Conservation (phyloP, 176 grass and related monocot genomes). For the Oryza nivara region DNA sequence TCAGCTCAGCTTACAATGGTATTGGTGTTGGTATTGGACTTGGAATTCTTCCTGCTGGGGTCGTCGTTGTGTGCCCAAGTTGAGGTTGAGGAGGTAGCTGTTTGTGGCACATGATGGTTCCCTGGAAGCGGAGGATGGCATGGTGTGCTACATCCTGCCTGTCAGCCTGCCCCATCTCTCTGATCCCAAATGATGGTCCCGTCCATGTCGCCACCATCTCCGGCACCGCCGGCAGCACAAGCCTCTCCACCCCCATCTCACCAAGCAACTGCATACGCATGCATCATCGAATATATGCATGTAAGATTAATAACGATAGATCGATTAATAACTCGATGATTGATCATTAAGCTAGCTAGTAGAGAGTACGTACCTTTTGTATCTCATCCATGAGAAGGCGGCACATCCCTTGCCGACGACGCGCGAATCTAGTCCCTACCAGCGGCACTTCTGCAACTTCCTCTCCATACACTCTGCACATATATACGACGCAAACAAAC, state of each 20-base stretch:
- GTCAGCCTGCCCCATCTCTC: conserved; percentile 32
- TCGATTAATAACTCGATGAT: too few relatives aligned
- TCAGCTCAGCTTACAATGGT: too few relatives aligned
- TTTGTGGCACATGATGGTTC: conserved; percentile 61
- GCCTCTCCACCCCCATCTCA: conserved; percentile 34
- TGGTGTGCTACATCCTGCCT: conserved; percentile 24
- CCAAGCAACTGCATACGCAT: conserved; percentile 39
- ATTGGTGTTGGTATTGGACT: too few relatives aligned
- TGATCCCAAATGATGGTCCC: not conserved
- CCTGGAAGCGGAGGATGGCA: conserved; percentile 55
- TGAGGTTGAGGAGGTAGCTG: too few relatives aligned
- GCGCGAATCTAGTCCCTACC: conserved; percentile 49
- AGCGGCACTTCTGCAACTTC: conserved; percentile 68
- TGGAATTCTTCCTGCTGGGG: too few relatives aligned
- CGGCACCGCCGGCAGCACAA: conserved; percentile 52
- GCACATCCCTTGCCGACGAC: conserved; percentile 58
- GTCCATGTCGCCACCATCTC: conserved; percentile 55
- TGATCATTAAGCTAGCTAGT: too few relatives aligned
- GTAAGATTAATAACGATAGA: too few relatives aligned
- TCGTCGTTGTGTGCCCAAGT: too few relatives aligned
- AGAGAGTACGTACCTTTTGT: conserved; percentile 7
- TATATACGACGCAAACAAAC: too few relatives aligned
- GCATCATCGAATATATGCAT: not conserved
- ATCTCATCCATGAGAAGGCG: conserved; percentile 47
- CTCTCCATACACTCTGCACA: conserved; percentile 50